Percentiles rank a stretch among this genome's conserved stretches.
Conservation (phyloP, 2,329 filamentous ascomycete species). For the Didymella lethalis region DNA sequence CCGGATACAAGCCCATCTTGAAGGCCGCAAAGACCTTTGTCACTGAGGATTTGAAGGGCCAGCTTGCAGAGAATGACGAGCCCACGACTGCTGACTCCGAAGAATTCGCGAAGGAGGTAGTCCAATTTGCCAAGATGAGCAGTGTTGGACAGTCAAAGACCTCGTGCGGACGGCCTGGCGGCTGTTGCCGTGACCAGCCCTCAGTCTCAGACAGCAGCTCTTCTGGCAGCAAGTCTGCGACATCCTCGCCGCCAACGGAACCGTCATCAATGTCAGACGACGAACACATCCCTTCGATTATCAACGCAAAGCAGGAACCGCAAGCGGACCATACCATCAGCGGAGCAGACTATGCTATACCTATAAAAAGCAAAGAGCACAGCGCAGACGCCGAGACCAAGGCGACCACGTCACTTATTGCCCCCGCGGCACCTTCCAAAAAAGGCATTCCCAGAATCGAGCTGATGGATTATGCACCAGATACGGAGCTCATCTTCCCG, state of each 20-base stretch:
- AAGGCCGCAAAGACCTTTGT: slow-evolving; percentile 92
- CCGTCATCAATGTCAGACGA: slow-evolving; percentile 37
- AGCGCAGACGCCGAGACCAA: slow-evolving; percentile 59
- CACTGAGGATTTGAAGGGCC: slow-evolving; percentile 57
- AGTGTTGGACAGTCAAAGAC: slow-evolving; percentile 38
- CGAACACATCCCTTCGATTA: slow-evolving; percentile 37
- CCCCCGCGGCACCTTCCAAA: slow-evolving; percentile 62
- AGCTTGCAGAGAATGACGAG: slow-evolving; percentile 56
- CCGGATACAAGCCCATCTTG: slow-evolving; percentile 89
- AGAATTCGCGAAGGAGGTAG: slow-evolving; percentile 37
- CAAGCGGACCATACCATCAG: slow-evolving; percentile 36
- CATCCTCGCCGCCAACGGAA: slow-evolving; percentile 44
- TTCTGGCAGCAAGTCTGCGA: slow-evolving; percentile 34
- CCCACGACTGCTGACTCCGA: slow-evolving; percentile 58
- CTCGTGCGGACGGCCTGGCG: slow-evolving; percentile 49
- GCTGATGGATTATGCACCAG: slow-evolving; percentile 88
- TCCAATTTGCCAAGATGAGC: slow-evolving; percentile 33
- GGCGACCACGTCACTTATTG: slow-evolving; percentile 46
- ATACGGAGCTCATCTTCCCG: slow-evolving; percentile 93
- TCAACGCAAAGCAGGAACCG: slow-evolving; percentile 32
- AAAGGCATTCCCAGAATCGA: slow-evolving; percentile 64
- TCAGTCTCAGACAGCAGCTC: slow-evolving; percentile 42
- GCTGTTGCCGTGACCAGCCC: slow-evolving; percentile 46
- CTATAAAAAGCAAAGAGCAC: slow-evolving; percentile 47
- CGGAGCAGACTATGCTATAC: slow-evolving; percentile 45